A percentile compares a stretch with the other conserved stretches of the same genome.
These are phyloP conservation scores for Cairneyella variabilis DNA, from an alignment of 495 filamentous ascomycete species.

Conservation along the genomic window DNA sequence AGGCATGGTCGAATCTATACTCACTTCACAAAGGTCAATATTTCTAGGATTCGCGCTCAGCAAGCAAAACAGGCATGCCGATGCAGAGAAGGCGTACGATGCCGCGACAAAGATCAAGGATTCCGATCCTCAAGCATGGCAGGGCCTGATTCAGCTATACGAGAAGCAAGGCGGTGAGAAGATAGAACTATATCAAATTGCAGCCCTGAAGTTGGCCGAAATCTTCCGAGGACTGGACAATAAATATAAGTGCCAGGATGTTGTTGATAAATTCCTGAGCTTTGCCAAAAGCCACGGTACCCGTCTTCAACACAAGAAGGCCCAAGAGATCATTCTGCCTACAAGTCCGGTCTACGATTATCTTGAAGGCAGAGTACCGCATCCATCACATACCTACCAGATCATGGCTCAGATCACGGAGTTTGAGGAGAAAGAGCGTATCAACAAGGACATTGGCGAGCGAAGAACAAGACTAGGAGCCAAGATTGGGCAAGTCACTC, in stretches of 20 bases:
- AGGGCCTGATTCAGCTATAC: constrained; percentile 83
- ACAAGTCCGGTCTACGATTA: constrained; percentile 70
- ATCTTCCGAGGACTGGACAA: constrained; percentile 68
- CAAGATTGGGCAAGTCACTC: constrained; percentile 71
- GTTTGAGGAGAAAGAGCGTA: constrained; percentile 79
- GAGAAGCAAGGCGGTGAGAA: constrained; percentile 67
- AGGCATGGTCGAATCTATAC: background rate
- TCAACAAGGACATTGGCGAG: constrained; percentile 87
- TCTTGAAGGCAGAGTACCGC: constrained; percentile 81
- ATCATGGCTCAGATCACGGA: constrained; percentile 84
- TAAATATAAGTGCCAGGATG: constrained; percentile 65
- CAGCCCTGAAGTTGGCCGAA: constrained; percentile 65
- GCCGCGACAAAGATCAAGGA: constrained; percentile 58
- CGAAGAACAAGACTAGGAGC: constrained; percentile 86
- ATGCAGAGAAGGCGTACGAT: constrained; percentile 73
- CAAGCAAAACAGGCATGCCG: constrained; percentile 63
- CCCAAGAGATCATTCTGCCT: constrained; percentile 73
- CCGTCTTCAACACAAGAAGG: constrained; percentile 64
- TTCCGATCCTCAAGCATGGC: constrained; percentile 68
- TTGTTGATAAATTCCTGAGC: constrained; percentile 74
- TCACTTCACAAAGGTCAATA: constrained; percentile 34
- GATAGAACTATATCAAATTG: constrained; percentile 69
- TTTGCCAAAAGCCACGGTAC: constrained; percentile 69
- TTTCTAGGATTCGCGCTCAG: constrained; percentile 80
- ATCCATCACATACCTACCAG: constrained; percentile 76